Conservation (phyloP, 257 asterid species). For the Nicotiana paniculata region DNA sequence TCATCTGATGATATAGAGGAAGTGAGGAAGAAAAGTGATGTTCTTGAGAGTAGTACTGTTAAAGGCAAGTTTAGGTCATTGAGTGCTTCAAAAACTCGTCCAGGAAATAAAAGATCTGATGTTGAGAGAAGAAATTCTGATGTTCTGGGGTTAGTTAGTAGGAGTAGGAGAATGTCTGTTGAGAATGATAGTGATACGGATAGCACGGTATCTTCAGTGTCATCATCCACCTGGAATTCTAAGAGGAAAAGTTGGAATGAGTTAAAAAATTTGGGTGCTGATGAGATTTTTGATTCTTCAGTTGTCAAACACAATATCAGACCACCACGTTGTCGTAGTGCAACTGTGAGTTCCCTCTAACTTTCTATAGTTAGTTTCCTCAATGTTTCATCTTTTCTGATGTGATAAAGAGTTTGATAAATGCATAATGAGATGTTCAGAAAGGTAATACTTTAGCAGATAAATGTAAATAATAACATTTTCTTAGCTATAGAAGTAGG, state of each 20-base stretch:
- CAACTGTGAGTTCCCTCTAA: conserved; percentile 33
- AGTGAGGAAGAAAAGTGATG: conserved; percentile 9
- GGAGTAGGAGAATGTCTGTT: conserved; percentile 17
- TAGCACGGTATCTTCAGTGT: conserved; percentile 28
- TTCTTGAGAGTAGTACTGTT: background rate
- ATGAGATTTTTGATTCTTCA: conserved; percentile 52
- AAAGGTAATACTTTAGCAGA: background rate
- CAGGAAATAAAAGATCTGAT: conserved; percentile 3
- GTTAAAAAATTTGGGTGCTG: conserved; percentile 42
- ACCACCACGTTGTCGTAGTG: conserved; percentile 33
- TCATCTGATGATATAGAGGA: conserved; percentile 30
- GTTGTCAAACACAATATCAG: conserved; percentile 34
- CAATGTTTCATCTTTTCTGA: background rate
- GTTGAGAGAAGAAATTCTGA: background rate
- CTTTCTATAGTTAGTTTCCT: background rate
- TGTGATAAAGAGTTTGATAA: background rate
- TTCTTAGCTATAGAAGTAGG: background rate
- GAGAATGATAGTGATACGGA: conserved; percentile 50
- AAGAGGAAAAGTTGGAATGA: conserved; percentile 74
- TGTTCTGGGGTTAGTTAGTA: background rate
- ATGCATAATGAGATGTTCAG: background rate
- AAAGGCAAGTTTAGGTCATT: conserved; percentile 26
- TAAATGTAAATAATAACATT: background rate
- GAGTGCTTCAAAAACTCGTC: conserved; percentile 33
- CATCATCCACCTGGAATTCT: conserved; percentile 16